Evolutionary conservation across 805 yeast genomes (phyloP).

Genomic region (Wickerhamiella cacticola): DNA sequence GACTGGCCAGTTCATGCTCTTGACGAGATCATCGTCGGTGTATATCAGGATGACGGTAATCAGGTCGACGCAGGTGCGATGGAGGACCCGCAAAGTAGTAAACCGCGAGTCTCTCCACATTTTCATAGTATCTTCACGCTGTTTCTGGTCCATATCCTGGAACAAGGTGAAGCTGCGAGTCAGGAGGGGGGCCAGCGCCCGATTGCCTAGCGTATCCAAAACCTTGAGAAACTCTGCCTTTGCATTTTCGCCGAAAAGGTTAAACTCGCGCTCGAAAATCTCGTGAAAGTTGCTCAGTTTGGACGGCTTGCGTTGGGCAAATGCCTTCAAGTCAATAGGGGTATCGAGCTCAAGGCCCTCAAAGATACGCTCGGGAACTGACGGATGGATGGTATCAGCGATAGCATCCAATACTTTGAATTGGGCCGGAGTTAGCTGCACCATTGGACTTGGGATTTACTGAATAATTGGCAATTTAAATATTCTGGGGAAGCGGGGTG

Average conservation of each 20-base stretch:
- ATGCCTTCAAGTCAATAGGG: not conserved
- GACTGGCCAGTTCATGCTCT: not conserved
- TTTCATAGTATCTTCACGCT: constrained; percentile 29
- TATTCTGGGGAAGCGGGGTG: not conserved
- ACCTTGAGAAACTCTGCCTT: constrained; percentile 15
- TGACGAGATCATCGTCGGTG: constrained; percentile 12
- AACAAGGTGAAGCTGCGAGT: constrained; percentile 20
- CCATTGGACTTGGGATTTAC: no score
- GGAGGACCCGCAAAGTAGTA: constrained; percentile 29
- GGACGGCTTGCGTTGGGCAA: not conserved
- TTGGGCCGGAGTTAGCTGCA: not conserved
- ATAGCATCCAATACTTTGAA: not conserved
- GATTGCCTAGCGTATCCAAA: constrained; percentile 18
- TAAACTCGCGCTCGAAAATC: not conserved
- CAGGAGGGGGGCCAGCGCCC: constrained; percentile 20
- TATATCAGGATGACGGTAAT: constrained; percentile 4
- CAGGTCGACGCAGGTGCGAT: constrained; percentile 26
- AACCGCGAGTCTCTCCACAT: constrained; percentile 36
- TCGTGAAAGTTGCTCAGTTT: not conserved
- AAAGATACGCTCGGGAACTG: not conserved
- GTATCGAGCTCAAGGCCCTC: not conserved
- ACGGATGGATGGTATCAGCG: constrained; percentile 6
- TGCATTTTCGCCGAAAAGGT: not conserved
- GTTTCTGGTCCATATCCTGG: constrained; percentile 22
- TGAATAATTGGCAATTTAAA: not conserved